Evolutionary conservation across 2,329 filamentous ascomycete species (phyloP).

Genomic region (Pseudogymnoascus sp.): DNA sequence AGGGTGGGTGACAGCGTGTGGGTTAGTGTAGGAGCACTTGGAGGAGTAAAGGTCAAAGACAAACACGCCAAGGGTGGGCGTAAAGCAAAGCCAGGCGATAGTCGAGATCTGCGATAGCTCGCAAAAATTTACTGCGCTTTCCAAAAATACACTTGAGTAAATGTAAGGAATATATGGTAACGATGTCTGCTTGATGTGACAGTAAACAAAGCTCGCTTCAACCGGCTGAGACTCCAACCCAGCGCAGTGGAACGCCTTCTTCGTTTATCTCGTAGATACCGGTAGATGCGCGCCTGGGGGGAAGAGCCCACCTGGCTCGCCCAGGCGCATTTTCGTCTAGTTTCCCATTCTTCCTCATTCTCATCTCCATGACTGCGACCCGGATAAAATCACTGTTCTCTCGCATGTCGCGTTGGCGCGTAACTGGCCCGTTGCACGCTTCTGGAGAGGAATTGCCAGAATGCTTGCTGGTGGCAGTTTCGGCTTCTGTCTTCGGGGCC

Average conservation of each 20-base stretch:
- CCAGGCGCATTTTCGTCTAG: constrained; percentile 60
- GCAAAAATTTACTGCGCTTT: not conserved
- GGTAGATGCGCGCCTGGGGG: constrained; percentile 50
- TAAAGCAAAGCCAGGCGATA: not conserved
- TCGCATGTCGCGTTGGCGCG: constrained; percentile 59
- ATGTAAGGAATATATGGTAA: not conserved
- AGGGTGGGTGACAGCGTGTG: constrained; percentile 70
- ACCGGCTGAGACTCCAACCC: constrained; percentile 38
- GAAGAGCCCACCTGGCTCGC: constrained; percentile 61
- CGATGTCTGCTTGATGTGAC: not conserved
- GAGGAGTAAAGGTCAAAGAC: constrained; percentile 27
- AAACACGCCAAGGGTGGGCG: not conserved
- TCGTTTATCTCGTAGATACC: constrained; percentile 50
- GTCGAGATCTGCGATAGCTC: not conserved
- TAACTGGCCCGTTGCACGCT: constrained; percentile 36
- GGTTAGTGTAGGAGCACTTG: constrained; percentile 53
- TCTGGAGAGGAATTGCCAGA: constrained; percentile 22
- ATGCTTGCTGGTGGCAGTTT: constrained; percentile 25
- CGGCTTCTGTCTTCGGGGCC: constrained; percentile 34
- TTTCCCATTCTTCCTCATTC: constrained; percentile 62
- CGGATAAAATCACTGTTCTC: constrained; percentile 67
- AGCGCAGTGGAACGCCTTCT: constrained; percentile 54
- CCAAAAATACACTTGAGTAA: not conserved
- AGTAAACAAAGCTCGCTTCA: constrained; percentile 16
- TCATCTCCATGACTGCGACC: constrained; percentile 66